These are phyloP conservation scores for Dendrobium officinale DNA, from an alignment of 106 monocot genomes.

Conservation along the genomic window DNA sequence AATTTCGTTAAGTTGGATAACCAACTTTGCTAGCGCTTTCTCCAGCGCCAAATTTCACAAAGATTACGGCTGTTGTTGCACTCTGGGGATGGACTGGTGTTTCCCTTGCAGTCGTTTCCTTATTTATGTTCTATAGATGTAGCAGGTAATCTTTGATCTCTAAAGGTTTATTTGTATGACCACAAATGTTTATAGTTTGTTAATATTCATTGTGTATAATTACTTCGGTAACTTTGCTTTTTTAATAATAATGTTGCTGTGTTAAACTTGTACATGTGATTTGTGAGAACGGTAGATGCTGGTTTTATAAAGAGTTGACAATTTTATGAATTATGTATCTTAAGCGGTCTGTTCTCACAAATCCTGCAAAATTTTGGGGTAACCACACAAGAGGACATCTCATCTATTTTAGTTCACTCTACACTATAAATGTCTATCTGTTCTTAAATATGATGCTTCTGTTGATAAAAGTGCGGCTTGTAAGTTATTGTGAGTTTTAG, in stretches of 20 bases:
- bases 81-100: slow-evolving; percentile 76
- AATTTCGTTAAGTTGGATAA: background rate
- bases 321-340: background rate
- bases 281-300: background rate
- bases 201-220: background rate
- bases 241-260: background rate
- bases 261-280: background rate
- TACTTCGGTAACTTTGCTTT: background rate
- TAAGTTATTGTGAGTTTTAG: background rate
- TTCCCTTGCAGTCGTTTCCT: slow-evolving; percentile 58
- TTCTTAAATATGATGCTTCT: background rate
- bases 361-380: background rate
- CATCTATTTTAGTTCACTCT: background rate
- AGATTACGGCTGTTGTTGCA: slow-evolving; percentile 69
- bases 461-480: background rate
- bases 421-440: background rate
- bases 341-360: background rate
- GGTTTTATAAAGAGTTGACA: background rate
- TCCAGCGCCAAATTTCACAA: slow-evolving; percentile 72
- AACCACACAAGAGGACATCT: background rate
- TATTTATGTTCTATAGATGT: slow-evolving; percentile 82
- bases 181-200: background rate
- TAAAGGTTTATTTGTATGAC: background rate
- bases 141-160: slow-evolving; percentile 53
- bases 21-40: slow-evolving; percentile 5